Evolutionary conservation across 139 green algal species (phyloP).

Genomic region (Monoraphidium neglectum): DNA sequence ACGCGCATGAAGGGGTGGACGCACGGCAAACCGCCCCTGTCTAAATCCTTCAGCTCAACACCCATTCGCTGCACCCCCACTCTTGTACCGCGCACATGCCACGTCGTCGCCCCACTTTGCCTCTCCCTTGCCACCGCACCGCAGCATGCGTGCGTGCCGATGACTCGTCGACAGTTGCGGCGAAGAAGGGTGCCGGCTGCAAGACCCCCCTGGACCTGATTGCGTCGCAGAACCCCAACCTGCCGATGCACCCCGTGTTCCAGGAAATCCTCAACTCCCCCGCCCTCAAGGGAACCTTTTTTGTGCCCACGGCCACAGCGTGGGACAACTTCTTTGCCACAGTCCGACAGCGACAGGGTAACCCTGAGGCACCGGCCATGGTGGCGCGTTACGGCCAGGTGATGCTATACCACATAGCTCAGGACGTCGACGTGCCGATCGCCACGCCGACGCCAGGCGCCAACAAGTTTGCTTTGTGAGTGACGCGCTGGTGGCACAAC

Average conservation of each 20-base stretch:
- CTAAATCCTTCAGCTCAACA: too few relatives aligned
- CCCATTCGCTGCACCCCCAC: too few relatives aligned
- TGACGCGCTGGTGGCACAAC: too few relatives aligned
- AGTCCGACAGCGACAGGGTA: constrained; percentile 31
- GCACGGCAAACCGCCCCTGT: too few relatives aligned
- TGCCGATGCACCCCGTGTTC: constrained; percentile 33
- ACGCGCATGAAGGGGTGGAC: too few relatives aligned
- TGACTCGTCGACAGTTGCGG: too few relatives aligned
- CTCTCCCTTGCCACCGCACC: too few relatives aligned
- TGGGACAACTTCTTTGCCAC: constrained; percentile 31
- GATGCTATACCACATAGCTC: constrained; percentile 28
- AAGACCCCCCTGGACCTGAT: constrained; percentile 32
- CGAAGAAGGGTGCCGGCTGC: too few relatives aligned
- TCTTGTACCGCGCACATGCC: too few relatives aligned
- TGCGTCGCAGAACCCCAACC: constrained; percentile 20
- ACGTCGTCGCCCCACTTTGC: too few relatives aligned
- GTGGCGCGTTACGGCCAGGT: constrained; percentile 34
- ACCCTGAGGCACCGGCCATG: constrained; percentile 30
- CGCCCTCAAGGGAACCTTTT: constrained; percentile 28
- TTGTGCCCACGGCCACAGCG: constrained; percentile 26
- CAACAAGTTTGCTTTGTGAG: constrained; percentile 34
- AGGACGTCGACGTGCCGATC: constrained; percentile 30
- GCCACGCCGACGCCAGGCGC: constrained; percentile 18
- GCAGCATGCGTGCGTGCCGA: too few relatives aligned
- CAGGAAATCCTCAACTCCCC: constrained; percentile 31